A percentile compares a stretch with the other conserved stretches of the same genome.
Conservation (phyloP, 2,329 filamentous ascomycete species). For the Nemania sp. region DNA sequence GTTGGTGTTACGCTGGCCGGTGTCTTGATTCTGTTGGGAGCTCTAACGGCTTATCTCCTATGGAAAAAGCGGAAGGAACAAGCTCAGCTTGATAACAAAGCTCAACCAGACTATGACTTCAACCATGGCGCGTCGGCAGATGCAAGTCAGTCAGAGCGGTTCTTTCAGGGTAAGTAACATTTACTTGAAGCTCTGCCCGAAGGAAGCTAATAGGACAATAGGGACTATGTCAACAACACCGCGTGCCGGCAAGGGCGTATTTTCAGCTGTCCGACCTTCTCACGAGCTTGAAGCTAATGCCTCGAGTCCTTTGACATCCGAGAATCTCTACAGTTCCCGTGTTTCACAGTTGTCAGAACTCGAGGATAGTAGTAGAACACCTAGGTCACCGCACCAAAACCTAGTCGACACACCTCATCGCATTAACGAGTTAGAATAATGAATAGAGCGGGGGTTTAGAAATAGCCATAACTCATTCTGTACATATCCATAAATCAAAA, state of each 20-base stretch:
- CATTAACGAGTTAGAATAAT: background rate
- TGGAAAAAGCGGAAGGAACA: constrained; percentile 34
- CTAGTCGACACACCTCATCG: background rate
- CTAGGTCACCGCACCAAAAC: background rate
- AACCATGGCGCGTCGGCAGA: background rate
- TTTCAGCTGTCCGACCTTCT: background rate
- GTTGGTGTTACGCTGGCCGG: constrained; percentile 39
- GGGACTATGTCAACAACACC: background rate
- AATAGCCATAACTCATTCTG: background rate
- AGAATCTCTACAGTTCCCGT: constrained; percentile 3
- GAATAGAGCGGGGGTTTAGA: background rate
- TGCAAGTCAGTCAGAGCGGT: background rate
- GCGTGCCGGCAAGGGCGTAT: background rate
- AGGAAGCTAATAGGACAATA: background rate
- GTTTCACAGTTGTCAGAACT: constrained; percentile 29
- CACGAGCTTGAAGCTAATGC: background rate
- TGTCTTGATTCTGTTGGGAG: constrained; percentile 36
- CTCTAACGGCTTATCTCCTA: constrained; percentile 33
- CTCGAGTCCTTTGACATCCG: background rate
- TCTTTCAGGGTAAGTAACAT: background rate
- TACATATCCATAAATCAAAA: background rate
- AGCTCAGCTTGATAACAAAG: background rate
- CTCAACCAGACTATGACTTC: background rate
- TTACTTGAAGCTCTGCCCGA: background rate
- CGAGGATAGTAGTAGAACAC: constrained; percentile 22